Conservation (phyloP, 306 rosid species). For the Pterocarpus macrocarpus region DNA sequence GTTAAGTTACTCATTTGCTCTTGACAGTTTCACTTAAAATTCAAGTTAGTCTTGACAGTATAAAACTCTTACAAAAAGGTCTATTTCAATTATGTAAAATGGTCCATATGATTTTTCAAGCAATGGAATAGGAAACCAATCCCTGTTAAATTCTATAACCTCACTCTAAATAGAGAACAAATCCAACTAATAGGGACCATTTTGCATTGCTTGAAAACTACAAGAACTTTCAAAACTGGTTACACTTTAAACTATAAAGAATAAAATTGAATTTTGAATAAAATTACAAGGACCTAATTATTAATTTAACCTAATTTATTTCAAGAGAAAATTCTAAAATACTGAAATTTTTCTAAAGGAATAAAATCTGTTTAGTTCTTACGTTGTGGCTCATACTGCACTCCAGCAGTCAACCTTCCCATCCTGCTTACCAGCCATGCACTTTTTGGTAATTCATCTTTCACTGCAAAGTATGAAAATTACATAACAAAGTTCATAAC, state of each 20-base stretch:
- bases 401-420: conserved; percentile 91
- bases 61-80: background rate
- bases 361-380: conserved; percentile 50
- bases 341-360: conserved; percentile 20
- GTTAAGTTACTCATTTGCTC: background rate
- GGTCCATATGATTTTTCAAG: background rate
- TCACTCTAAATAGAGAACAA: background rate
- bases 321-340: background rate
- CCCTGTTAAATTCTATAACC: background rate
- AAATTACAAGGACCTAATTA: background rate
- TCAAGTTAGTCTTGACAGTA: background rate
- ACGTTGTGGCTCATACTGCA: conserved; percentile 93
- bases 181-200: background rate
- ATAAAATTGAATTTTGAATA: background rate
- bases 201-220: background rate
- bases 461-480: conserved; percentile 59
- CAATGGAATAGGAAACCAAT: background rate
- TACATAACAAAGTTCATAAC: conserved; percentile 41
- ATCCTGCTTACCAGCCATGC: conserved; percentile 92
- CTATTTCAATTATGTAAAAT: background rate
- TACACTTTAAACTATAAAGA: background rate
- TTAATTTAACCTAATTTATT: too few species aligned
- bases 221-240: background rate
- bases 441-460: conserved; percentile 73
- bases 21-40: background rate